Percentiles rank a stretch among this genome's conserved stretches.
phyloP scores from a whole-genome alignment of 495 filamentous ascomycete species.

The Podospora sp. region DNA sequence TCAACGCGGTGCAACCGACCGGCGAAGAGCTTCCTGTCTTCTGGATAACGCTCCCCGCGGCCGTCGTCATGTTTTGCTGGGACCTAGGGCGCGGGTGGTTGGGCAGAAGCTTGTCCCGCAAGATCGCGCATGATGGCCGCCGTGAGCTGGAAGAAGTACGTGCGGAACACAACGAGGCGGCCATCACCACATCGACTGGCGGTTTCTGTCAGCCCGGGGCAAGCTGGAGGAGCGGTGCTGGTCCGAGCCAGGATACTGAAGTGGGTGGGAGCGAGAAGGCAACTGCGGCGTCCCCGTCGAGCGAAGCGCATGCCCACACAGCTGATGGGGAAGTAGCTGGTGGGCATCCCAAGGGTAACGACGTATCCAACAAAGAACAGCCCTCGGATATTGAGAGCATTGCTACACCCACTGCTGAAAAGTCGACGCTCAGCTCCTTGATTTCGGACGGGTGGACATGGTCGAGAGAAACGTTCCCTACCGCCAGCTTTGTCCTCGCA shows the following conservation, averaged over 20 bases:
- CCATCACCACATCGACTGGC: neutral
- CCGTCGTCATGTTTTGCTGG: conserved; percentile 64
- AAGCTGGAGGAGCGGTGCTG: neutral
- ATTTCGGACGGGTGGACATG: conserved; percentile 48
- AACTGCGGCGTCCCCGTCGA: neutral
- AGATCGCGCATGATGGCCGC: conserved; percentile 59
- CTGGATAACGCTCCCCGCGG: conserved; percentile 64
- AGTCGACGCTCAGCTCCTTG: conserved; percentile 53
- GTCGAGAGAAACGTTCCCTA: conserved; percentile 68
- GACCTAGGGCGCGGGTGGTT: conserved; percentile 62
- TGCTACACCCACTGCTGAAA: neutral
- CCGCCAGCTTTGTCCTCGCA: conserved; percentile 58
- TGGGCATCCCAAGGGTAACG: neutral
- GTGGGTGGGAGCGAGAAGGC: neutral
- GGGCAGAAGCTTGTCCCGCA: conserved; percentile 58
- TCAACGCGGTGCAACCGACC: conserved; percentile 58
- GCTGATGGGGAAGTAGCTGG: neutral
- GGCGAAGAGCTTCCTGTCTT: conserved; percentile 54
- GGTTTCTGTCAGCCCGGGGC: neutral
- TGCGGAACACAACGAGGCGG: conserved; percentile 34
- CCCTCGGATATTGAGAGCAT: neutral
- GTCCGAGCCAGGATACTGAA: neutral
- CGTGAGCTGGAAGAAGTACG: conserved; percentile 51
- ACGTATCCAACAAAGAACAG: conserved; percentile 8
- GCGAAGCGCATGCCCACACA: neutral